Evolutionary conservation across 768 basidiomycete genomes (phyloP), one percentile per base, ranked within the genome.

Genomic region (Naematelia aurantialba): DNA sequence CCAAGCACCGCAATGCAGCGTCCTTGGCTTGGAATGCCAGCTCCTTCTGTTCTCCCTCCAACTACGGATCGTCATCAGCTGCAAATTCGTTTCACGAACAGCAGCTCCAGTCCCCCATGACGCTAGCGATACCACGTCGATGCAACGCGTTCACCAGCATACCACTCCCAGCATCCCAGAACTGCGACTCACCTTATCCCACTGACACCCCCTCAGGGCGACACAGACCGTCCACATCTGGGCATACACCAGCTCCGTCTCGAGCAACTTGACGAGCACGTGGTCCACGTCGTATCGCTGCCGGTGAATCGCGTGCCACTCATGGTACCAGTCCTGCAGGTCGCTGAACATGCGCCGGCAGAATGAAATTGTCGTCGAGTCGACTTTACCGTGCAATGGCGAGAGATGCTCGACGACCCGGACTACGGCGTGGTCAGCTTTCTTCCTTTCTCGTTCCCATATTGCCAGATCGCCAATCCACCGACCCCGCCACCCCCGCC

Each of bases 141-240:
- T n/a, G n/a, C n/a, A n/a, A n/a, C n/a, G n/a, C n/a, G n/a, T n/a
- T n/a, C n/a, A n/a, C n/a, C n/a, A n/a, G n/a, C n/a, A n/a, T n/a
- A n/a, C n/a, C n/a, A n/a, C n/a, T n/a, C n/a, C n/a, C n/a, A n/a
- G n/a, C n/a, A n/a, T n/a, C n/a, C n/a, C n/a, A n/a, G n/a, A n/a
- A n/a, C n/a, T n/a, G n/a, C n/a, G 39, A 58, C 68, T 46, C 56
- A 70, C 68, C 78, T 91, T 92, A 71, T 96, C 91, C 92, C 91
- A 97, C 3, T 89, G 85, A 24, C 88, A 89, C 17, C 92, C 92
- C 59, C 92, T 84, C 47, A 97, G 80, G 12, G 91, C 91, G 22
- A 94, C 87, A 72, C 92, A 96, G 21, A 92, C 87, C 29, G 94
- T 83, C 92, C 92, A 96, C 3, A 97, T 81, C 75, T 94, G 93